A percentile compares a stretch with the other conserved stretches of the same genome.
Conservation (phyloP, 2,329 filamentous ascomycete genomes). For the Onygenales sp. region DNA sequence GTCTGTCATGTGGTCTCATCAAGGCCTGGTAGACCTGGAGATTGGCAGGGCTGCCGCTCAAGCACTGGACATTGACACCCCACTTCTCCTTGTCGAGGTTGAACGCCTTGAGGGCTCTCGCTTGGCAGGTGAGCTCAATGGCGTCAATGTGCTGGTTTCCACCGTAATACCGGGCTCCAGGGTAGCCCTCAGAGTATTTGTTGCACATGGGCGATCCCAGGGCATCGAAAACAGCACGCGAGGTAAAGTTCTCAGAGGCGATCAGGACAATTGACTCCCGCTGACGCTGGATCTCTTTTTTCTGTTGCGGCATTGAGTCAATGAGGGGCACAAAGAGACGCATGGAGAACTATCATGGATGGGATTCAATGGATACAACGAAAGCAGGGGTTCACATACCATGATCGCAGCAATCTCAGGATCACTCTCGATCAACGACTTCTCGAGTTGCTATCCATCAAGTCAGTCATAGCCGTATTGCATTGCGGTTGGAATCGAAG, state of each 20-base stretch:
- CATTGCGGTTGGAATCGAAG: constrained; percentile 4
- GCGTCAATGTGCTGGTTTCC: constrained; percentile 98
- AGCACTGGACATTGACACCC: constrained; percentile 97
- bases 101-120: constrained; percentile 86
- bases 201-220: constrained; percentile 93
- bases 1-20: constrained; percentile 81
- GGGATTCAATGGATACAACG: background rate
- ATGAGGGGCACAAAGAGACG: constrained; percentile 1
- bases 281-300: constrained; percentile 91
- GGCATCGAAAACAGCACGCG: constrained; percentile 93
- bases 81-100: constrained; percentile 77
- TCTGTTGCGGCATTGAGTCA: constrained; percentile 30
- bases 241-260: constrained; percentile 98
- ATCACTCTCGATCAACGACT: constrained; percentile 81
- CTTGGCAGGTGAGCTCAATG: constrained; percentile 91
- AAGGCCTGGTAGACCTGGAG: constrained; percentile 96
- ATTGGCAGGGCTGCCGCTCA: constrained; percentile 90
- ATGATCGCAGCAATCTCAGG: constrained; percentile 95
- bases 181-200: constrained; percentile 99
- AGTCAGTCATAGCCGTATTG: constrained; percentile 25
- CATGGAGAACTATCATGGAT: background rate
- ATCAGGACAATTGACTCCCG: constrained; percentile 98
- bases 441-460: constrained; percentile 74
- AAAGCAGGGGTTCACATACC: constrained; percentile 46
- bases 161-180: constrained; percentile 96